A percentile compares a stretch with the other conserved stretches of the same genome.
Conservation (phyloP, 1,139 yeast genomes). For the Lodderomyces beijingensis region DNA sequence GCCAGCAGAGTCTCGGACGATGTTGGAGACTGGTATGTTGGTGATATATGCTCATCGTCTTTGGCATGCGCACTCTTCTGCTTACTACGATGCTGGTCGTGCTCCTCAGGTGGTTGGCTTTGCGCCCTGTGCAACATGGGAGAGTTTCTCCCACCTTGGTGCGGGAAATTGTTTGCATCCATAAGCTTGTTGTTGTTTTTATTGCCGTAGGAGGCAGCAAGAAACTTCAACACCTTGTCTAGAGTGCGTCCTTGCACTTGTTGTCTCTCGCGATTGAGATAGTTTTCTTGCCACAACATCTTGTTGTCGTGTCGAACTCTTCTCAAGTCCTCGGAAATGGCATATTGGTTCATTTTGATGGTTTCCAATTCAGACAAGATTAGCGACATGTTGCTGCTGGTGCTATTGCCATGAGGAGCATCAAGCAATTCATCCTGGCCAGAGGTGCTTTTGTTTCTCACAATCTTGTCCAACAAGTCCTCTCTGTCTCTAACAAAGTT, state of each 20-base stretch:
- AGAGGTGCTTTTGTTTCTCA: constrained; percentile 39
- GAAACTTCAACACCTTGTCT: constrained; percentile 79
- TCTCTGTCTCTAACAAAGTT: constrained; percentile 67
- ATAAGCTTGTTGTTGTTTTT: constrained; percentile 43
- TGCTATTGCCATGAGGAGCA: constrained; percentile 3
- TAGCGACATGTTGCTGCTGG: constrained; percentile 29
- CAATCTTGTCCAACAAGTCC: constrained; percentile 70
- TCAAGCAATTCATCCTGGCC: constrained; percentile 30
- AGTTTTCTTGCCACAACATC: constrained; percentile 85
- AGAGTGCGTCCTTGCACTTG: constrained; percentile 82
- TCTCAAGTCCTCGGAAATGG: constrained; percentile 78
- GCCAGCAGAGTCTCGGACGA: constrained; percentile 16
- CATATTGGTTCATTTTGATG: constrained; percentile 71
- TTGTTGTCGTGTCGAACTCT: constrained; percentile 86
- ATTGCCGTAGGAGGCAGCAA: constrained; percentile 63
- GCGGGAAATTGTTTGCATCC: constrained; percentile 25
- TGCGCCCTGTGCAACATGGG: constrained; percentile 9
- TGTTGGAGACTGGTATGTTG: constrained; percentile 8
- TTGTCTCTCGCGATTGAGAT: constrained; percentile 77
- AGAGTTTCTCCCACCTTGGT: constrained; percentile 4
- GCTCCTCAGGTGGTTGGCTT: constrained; percentile 8
- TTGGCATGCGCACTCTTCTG: constrained; percentile 2
- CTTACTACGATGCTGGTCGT: not conserved
- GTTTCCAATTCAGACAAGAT: constrained; percentile 70
- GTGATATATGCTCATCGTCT: constrained; percentile 14